A percentile compares a stretch with the other conserved stretches of the same genome.
Evolutionary conservation across 176 grass and related monocot species (phyloP).

Genomic region (Paspalum vaginatum): DNA sequence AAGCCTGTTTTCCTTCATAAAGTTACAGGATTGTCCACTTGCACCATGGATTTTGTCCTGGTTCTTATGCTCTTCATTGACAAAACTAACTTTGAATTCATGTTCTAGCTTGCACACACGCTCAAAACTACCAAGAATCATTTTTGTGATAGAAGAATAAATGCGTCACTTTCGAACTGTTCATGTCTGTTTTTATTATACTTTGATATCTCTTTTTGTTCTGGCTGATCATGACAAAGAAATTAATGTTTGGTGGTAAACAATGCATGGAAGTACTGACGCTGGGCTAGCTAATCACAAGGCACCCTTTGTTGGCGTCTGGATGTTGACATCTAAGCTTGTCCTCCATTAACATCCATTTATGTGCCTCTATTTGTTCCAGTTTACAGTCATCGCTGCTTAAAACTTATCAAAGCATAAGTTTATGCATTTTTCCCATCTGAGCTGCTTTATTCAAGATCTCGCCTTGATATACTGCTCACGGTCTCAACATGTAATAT

Average conservation of each 20-base stretch:
- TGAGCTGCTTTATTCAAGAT: background rate
- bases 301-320: slow-evolving; percentile 2
- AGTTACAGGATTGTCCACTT: background rate
- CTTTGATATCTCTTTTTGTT: slow-evolving; percentile 24
- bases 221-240: slow-evolving; percentile 10
- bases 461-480: background rate
- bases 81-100: background rate
- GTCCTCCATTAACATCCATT: slow-evolving; percentile 6
- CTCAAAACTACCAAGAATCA: background rate
- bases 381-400: background rate
- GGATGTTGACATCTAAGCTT: slow-evolving; percentile 32
- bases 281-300: slow-evolving; percentile 24
- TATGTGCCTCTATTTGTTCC: background rate
- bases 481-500: background rate
- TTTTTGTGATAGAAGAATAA: slow-evolving; percentile 26
- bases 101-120: slow-evolving; percentile 4
- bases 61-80: background rate
- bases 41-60: background rate
- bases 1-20: background rate
- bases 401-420: background rate
- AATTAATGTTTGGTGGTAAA: slow-evolving; percentile 22
- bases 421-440: background rate
- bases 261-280: slow-evolving; percentile 26
- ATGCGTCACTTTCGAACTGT: slow-evolving; percentile 25
- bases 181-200: slow-evolving; percentile 7